These are phyloP conservation scores for Salix exigua DNA, from an alignment of 345 rosid genomes.

Conservation along the genomic window DNA sequence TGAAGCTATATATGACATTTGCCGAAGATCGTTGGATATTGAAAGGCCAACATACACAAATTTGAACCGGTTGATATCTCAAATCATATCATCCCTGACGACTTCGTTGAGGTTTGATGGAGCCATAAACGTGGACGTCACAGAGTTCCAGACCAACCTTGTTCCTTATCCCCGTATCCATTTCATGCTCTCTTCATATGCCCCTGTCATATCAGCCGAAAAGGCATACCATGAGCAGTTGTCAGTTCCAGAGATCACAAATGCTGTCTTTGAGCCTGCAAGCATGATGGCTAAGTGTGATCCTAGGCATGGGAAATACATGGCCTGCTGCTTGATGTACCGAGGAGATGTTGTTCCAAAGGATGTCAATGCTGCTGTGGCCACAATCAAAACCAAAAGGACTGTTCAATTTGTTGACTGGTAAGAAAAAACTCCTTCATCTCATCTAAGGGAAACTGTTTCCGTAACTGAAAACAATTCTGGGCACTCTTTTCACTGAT, in stretches of 20 bases:
- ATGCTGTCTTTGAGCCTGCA: conserved; percentile 39
- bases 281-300: conserved; percentile 41
- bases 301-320: conserved; percentile 38
- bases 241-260: conserved; percentile 36
- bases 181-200: conserved; percentile 40
- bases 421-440: conserved; percentile 16
- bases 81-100: conserved; percentile 35
- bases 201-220: conserved; percentile 37
- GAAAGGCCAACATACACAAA: conserved; percentile 38
- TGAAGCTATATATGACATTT: conserved; percentile 38
- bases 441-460: background rate
- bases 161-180: conserved; percentile 40
- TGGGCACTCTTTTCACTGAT: background rate
- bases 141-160: conserved; percentile 40
- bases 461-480: background rate
- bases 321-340: conserved; percentile 42
- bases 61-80: conserved; percentile 35
- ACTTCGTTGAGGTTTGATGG: conserved; percentile 38
- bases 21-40: conserved; percentile 33
- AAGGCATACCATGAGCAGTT: conserved; percentile 37
- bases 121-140: conserved; percentile 35
- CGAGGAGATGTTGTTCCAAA: conserved; percentile 41
- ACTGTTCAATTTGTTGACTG: conserved; percentile 38
- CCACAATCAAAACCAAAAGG: conserved; percentile 31
- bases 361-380: conserved; percentile 40